Evolutionary conservation across 2,329 filamentous ascomycete genomes (phyloP).

Genomic region (Clonostachys byssicola): DNA sequence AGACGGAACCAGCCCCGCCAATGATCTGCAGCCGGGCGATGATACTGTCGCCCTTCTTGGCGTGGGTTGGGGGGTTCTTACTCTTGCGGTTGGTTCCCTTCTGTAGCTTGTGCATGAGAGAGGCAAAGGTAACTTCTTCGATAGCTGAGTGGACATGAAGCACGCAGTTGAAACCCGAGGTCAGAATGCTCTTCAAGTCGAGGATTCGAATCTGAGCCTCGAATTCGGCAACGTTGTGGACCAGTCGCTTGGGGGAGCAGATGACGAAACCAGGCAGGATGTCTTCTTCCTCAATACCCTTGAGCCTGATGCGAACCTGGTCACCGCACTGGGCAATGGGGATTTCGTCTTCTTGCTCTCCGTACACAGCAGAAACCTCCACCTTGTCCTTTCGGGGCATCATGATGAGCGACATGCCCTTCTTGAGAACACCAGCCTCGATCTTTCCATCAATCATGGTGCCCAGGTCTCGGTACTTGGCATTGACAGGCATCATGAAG

Average conservation of each 20-base stretch:
- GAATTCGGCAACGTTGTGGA: conserved; percentile 84
- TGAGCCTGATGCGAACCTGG: conserved; percentile 86
- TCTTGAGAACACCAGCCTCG: conserved; percentile 90
- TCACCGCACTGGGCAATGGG: conserved; percentile 81
- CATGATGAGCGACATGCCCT: conserved; percentile 80
- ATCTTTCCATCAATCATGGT: conserved; percentile 98
- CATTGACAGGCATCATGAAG: conserved; percentile 98
- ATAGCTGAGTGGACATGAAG: conserved; percentile 96
- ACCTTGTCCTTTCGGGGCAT: conserved; percentile 91
- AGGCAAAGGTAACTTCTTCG: conserved; percentile 90
- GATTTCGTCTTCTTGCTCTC: conserved; percentile 94
- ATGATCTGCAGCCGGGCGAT: conserved; percentile 89
- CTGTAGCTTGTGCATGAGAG: conserved; percentile 88
- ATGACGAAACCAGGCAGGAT: conserved; percentile 93
- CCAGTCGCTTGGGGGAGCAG: conserved; percentile 88
- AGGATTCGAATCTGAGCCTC: conserved; percentile 96
- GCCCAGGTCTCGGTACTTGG: conserved; percentile 96
- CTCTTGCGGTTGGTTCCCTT: conserved; percentile 92
- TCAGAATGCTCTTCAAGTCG: conserved; percentile 90
- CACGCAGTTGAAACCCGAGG: conserved; percentile 95
- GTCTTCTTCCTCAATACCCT: conserved; percentile 96
- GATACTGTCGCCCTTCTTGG: conserved; percentile 75
- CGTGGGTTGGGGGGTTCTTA: conserved; percentile 89
- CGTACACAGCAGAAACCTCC: conserved; percentile 81
- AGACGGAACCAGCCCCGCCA: conserved; percentile 80